Conservation (phyloP, 2,329 filamentous ascomycete species). For the Cryphonectria parasitica region DNA sequence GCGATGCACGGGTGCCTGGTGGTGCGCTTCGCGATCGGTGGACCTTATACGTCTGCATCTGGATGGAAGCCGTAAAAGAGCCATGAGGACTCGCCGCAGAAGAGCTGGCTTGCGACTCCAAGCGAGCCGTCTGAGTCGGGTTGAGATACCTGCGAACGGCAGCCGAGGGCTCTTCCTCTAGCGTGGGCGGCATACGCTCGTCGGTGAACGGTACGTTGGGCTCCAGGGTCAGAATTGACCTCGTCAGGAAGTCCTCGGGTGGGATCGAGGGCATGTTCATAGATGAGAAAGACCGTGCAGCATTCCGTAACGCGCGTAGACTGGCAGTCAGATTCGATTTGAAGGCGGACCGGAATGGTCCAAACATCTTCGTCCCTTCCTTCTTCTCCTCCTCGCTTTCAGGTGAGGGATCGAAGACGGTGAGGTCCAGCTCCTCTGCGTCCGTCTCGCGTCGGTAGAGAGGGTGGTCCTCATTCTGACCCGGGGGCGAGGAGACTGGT, state of each 20-base stretch:
- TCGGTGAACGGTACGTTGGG: constrained; percentile 69
- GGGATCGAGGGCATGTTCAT: constrained; percentile 67
- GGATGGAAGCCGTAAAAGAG: constrained; percentile 66
- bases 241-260: constrained; percentile 68
- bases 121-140: constrained; percentile 57
- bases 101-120: constrained; percentile 44
- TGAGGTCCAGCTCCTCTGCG: constrained; percentile 52
- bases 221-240: constrained; percentile 70
- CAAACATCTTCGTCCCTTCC: constrained; percentile 39
- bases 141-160: constrained; percentile 71
- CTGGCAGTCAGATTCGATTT: constrained; percentile 73
- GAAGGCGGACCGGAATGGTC: constrained; percentile 61
- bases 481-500: constrained; percentile 59
- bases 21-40: constrained; percentile 50
- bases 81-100: constrained; percentile 35
- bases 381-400: constrained; percentile 37
- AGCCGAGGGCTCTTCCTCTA: constrained; percentile 67
- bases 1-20: constrained; percentile 27
- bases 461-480: constrained; percentile 56
- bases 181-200: constrained; percentile 65
- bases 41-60: constrained; percentile 73
- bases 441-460: constrained; percentile 46
- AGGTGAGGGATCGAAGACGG: constrained; percentile 44
- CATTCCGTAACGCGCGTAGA: constrained; percentile 64
- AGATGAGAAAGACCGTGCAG: constrained; percentile 65